Base-by-base conservation (phyloP, 2,329 filamentous ascomycete species). In the Penicillium sp. region DNA sequence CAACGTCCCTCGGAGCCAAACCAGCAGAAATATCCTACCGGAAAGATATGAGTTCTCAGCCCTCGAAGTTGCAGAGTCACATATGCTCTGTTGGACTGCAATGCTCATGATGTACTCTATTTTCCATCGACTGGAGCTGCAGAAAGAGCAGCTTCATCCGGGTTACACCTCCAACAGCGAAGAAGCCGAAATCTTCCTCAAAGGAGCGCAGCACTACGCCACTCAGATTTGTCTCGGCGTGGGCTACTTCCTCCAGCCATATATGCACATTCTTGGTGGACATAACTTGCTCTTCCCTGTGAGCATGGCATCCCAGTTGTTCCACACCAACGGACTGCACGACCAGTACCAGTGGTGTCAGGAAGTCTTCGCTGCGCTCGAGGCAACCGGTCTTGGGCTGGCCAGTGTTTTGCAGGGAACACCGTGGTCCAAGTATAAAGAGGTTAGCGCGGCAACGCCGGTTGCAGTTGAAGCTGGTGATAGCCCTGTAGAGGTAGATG, bases 261-360 rank as follows among this genome's bases (percentile, higher is more conserved):
- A 57, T 9, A 57, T 52, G 55, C 52, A 58, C 25, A 50, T 55
- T 33, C 49, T 60, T 18, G 55, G 55, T 18, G 36, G 48, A 4
- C 43, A 58, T 27, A 55, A 47, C 33, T 20, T 57, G 16, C 53
- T 57, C 16, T 54, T 56, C 44, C 53, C 49, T 11, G 36, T 55
- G 33, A 24, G 53, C 6, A 55, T 57, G 48, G 50, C 24, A 1
- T 44, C 54, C 10, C 46, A 46, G 31, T 55, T 51, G 25, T 53
- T 57, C 30, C 31, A 53, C 30, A 6, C 20, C 5, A 48, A 52
- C 35, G 44, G 27, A 13, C 44, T 49, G n/a, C 14, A 51, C n/a
- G 49, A 46, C 38, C 49, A 47, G 4, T 58, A 54, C 20, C 30
- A 54, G 9, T 56, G 54, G 51, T 58, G 51, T 18, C 56, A 58